Base-by-base conservation (phyloP, 1,284 basidiomycete genomes). In the Sphagnurus paluster region DNA sequence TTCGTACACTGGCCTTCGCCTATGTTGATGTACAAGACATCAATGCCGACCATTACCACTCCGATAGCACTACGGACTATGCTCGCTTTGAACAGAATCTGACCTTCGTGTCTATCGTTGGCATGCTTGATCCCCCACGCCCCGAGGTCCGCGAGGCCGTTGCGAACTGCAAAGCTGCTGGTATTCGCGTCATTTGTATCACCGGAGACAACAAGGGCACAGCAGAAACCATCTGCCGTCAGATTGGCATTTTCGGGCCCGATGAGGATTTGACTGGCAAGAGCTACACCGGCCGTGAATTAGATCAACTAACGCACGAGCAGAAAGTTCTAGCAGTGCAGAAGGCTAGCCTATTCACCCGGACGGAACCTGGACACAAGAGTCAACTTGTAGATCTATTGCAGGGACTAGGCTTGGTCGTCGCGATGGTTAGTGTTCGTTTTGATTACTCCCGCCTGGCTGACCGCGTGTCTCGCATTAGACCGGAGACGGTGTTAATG, bases 181-280 rank as follows among this genome's bases (percentile, higher is more conserved):
- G 97, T 19, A 98, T 99, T 58, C 82, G 94, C 34, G 93, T 98
- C 33, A 87, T 99, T 55, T 95, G 97, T 59, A 98, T 99, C 65
- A 99, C 97, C 1, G 97, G 97, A 30, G 97, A 99, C 71, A 98
- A 98, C 75, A 96, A 97, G 75, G 87, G 87, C 56, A 99, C 97
- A 17, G 97, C 96, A 40, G 95, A 98, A 75, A 92, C 94, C 17
- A 98, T 99, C 62, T 98, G 94, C 66, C 79, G 93, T 48, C 86
- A 94, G 65, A 96, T 99, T 66, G 96, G 97, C 14, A 90, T 99
- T 54, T 97, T 98, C 61, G 83, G 74, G 39, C 76, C 80, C 49
- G 61, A 88, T 57, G 93, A 93, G 68, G 88, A 94, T 66, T 70
- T 93, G 63, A 83, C 79, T 10, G 91, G 91, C 44, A 96, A 96